Evolutionary conservation across 345 rosid species (phyloP).

Genomic region (Conringia planisiliqua): DNA sequence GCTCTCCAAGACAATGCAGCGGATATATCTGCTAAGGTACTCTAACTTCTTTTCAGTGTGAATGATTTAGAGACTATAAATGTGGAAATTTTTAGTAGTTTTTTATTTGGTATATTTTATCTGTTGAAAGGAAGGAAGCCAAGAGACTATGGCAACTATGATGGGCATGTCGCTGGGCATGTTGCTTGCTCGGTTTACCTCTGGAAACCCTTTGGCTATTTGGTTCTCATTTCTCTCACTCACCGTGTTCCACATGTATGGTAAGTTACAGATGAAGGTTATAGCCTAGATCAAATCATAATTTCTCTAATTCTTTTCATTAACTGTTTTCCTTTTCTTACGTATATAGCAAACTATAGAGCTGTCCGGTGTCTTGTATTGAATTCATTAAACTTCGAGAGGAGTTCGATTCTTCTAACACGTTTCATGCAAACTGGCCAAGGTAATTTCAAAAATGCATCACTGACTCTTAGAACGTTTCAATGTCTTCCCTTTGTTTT

Average conservation of each 20-base stretch:
- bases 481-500: neutral
- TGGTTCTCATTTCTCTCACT: constrained; percentile 83
- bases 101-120: neutral
- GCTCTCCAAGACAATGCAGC: constrained; percentile 96
- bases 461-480: neutral
- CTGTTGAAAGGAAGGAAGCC: constrained; percentile 77
- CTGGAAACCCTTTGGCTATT: constrained; percentile 63
- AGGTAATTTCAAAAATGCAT: constrained; percentile 41
- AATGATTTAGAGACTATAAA: neutral
- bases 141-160: constrained; percentile 94
- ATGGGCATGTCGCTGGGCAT: constrained; percentile 91
- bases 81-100: neutral
- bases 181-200: constrained; percentile 79
- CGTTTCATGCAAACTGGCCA: constrained; percentile 63
- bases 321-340: neutral
- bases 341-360: constrained; percentile 71
- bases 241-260: constrained; percentile 88
- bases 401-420: constrained; percentile 70
- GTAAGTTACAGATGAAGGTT: constrained; percentile 42
- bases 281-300: neutral
- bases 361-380: constrained; percentile 87
- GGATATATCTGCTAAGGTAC: constrained; percentile 90
- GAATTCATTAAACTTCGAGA: constrained; percentile 69
- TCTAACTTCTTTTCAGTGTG: constrained; percentile 12
- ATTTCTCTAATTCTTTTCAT: neutral